Conservation (phyloP, 495 filamentous ascomycete genomes). For the Tuber calosporum region DNA sequence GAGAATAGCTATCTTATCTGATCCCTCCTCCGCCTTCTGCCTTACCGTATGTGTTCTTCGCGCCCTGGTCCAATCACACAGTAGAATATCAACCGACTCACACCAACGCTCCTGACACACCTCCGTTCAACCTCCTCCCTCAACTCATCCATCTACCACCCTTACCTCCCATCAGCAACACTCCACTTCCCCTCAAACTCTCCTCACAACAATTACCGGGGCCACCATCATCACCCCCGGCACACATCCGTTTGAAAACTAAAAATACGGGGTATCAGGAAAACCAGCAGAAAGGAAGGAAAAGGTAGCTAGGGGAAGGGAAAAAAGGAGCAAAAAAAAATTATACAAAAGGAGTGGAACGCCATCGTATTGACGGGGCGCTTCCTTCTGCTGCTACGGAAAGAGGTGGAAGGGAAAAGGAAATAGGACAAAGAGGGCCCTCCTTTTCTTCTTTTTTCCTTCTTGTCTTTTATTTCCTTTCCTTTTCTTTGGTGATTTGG, state of each 20-base stretch:
- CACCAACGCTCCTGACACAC: conserved; percentile 1
- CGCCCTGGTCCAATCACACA: not conserved
- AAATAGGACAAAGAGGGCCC: not conserved
- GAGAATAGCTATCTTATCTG: not conserved
- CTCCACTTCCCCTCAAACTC: not conserved
- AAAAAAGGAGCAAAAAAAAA: not conserved
- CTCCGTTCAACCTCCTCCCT: not conserved
- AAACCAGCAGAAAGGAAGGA: not conserved
- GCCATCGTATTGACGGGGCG: not conserved
- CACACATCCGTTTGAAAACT: not conserved
- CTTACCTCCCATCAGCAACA: not conserved
- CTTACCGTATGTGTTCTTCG: not conserved
- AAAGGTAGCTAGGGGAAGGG: not conserved
- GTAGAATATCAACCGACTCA: not conserved
- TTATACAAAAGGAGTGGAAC: not conserved
- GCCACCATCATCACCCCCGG: not conserved
- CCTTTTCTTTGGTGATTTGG: not conserved
- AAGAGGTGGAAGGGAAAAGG: conserved; percentile 1
- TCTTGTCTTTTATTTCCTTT: not conserved
- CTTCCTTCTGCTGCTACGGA: not conserved
- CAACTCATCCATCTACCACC: not conserved
- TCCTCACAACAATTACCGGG: not conserved
- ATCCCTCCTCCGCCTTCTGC: not conserved
- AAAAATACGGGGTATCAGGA: not conserved
- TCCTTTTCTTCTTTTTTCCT: not conserved